Conservation (phyloP, 2,329 filamentous ascomycete species). For the Elsinoe arachidis region DNA sequence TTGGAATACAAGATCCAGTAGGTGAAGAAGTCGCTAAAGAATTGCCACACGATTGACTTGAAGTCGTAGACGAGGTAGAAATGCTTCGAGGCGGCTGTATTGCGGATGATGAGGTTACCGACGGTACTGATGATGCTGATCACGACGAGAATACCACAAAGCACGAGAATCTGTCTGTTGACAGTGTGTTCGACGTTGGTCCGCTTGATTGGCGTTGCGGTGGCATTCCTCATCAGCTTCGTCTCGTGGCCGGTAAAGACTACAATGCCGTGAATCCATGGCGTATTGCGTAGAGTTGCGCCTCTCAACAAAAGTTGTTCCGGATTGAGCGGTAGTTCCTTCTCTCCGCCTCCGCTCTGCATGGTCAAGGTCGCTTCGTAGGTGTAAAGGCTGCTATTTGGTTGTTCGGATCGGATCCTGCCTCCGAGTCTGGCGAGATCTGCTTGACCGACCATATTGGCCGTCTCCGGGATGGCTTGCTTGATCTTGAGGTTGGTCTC, state of each 20-base stretch:
- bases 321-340: constrained; percentile 78
- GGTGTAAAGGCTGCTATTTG: constrained; percentile 96
- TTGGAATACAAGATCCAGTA: constrained; percentile 99
- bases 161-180: constrained; percentile 84
- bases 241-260: constrained; percentile 98
- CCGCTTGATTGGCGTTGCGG: constrained; percentile 91
- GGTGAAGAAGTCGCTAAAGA: constrained; percentile 90
- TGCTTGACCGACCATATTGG: constrained; percentile 72
- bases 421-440: constrained; percentile 82
- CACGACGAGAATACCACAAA: constrained; percentile 72
- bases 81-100: constrained; percentile 53
- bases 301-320: constrained; percentile 90
- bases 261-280: constrained; percentile 92
- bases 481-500: constrained; percentile 99
- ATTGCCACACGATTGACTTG: constrained; percentile 64
- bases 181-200: constrained; percentile 92
- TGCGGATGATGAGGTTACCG: constrained; percentile 75
- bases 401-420: constrained; percentile 85
- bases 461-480: constrained; percentile 89
- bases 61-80: constrained; percentile 62
- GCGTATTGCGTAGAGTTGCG: constrained; percentile 88
- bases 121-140: constrained; percentile 86
- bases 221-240: constrained; percentile 97
- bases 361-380: constrained; percentile 95
- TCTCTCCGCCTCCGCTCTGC: constrained; percentile 82